phyloP scores from a whole-genome alignment of 2,329 filamentous ascomycete genomes.

The Aureobasidium namibiae region DNA sequence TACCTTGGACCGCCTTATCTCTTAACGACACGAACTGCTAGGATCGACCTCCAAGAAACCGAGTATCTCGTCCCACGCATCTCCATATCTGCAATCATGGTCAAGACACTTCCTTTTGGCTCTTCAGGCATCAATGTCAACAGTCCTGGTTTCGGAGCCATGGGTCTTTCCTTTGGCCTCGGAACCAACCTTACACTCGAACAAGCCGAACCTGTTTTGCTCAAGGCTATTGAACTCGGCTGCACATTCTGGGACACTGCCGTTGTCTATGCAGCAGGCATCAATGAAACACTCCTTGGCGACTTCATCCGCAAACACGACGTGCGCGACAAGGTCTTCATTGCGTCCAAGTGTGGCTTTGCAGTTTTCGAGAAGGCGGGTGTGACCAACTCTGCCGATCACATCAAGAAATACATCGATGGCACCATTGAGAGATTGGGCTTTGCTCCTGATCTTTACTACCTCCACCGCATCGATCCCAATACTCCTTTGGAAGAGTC shows the following conservation, averaged over 20 bases:
- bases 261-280: slow-evolving; percentile 37
- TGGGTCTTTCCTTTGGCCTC: slow-evolving; percentile 40
- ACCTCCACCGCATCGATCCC: slow-evolving; percentile 34
- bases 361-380: slow-evolving; percentile 27
- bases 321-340: slow-evolving; percentile 42
- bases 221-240: slow-evolving; percentile 37
- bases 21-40: too few species aligned
- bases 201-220: slow-evolving; percentile 40
- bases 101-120: slow-evolving; percentile 34
- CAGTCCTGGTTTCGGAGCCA: slow-evolving; percentile 41
- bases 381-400: slow-evolving; percentile 38
- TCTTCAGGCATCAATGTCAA: slow-evolving; percentile 29
- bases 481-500: slow-evolving; percentile 41
- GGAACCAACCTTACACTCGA: slow-evolving; percentile 36
- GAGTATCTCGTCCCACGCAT: background rate
- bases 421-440: slow-evolving; percentile 43
- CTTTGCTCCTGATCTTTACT: slow-evolving; percentile 37
- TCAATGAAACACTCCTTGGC: slow-evolving; percentile 44
- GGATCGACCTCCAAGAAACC: too few species aligned
- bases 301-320: slow-evolving; percentile 46
- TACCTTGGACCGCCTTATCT: too few species aligned
- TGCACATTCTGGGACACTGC: slow-evolving; percentile 24
- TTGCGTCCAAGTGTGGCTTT: slow-evolving; percentile 44
- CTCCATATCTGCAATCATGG: slow-evolving; percentile 18
- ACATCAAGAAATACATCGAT: slow-evolving; percentile 43